phyloP scores from a whole-genome alignment of 257 asterid genomes.

The Rauvolfia tetraphylla region DNA sequence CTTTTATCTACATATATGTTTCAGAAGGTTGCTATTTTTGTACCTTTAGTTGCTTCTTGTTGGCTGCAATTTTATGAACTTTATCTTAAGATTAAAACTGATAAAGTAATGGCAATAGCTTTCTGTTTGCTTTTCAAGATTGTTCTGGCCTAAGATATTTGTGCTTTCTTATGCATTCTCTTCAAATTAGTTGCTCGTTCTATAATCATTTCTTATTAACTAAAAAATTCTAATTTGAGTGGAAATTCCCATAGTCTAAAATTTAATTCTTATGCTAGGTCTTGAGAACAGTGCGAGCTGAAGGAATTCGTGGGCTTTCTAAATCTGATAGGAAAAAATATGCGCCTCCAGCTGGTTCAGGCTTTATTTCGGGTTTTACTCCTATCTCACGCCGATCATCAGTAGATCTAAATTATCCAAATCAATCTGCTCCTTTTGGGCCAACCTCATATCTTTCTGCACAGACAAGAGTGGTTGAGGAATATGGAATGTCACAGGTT shows the following conservation, averaged over 20 bases:
- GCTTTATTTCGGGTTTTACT: conserved; percentile 87
- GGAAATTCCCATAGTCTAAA: conserved; percentile 11
- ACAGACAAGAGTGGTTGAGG: conserved; percentile 91
- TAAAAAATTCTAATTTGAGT: neutral
- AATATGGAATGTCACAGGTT: conserved; percentile 76
- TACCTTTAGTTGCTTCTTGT: neutral
- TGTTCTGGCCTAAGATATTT: neutral
- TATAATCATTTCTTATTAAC: neutral
- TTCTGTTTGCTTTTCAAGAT: neutral
- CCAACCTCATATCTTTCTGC: conserved; percentile 81
- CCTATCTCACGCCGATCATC: conserved; percentile 69
- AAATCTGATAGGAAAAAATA: conserved; percentile 63
- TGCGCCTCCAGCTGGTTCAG: conserved; percentile 96
- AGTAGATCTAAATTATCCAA: conserved; percentile 44
- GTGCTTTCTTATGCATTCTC: neutral
- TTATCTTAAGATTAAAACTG: neutral
- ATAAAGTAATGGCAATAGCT: neutral
- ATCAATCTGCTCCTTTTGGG: conserved; percentile 57
- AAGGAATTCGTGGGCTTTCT: conserved; percentile 78
- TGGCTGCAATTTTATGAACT: neutral
- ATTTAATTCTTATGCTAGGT: conserved; percentile 38
- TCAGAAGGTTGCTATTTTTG: neutral
- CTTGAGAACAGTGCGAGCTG: conserved; percentile 79
- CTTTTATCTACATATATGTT: neutral
- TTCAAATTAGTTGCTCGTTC: neutral